Conservation (phyloP, 1,284 basidiomycete species). For the Mycosarcoma mackinlayi region DNA sequence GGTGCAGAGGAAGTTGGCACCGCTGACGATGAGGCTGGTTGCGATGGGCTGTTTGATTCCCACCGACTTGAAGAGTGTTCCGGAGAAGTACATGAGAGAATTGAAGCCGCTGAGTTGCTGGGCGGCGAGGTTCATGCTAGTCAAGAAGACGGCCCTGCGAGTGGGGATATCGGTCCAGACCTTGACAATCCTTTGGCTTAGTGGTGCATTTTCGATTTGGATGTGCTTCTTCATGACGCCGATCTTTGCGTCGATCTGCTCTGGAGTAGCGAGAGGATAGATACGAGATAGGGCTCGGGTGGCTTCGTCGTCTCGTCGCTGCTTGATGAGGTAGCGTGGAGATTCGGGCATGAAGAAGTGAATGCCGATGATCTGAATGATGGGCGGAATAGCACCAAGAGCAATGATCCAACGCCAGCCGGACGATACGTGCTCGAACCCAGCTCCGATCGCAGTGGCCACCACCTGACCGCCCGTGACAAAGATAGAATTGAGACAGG, state of each 20-base stretch:
- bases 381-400: constrained; percentile 67
- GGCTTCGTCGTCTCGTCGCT: constrained; percentile 60
- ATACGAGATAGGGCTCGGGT: constrained; percentile 56
- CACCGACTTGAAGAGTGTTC: constrained; percentile 66
- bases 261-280: constrained; percentile 60
- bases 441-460: constrained; percentile 66
- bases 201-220: constrained; percentile 35
- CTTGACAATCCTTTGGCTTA: constrained; percentile 17
- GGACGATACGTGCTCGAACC: constrained; percentile 48
- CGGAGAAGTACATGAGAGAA: constrained; percentile 68
- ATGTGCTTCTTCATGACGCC: constrained; percentile 67
- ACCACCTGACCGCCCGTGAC: constrained; percentile 70
- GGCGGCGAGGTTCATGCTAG: constrained; percentile 40
- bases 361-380: constrained; percentile 64
- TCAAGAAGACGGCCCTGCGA: constrained; percentile 41
- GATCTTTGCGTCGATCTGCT: constrained; percentile 67
- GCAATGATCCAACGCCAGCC: constrained; percentile 70
- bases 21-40: constrained; percentile 64
- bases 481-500: constrained; percentile 68
- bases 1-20: constrained; percentile 77
- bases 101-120: constrained; percentile 70
- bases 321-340: constrained; percentile 67
- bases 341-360: constrained; percentile 68
- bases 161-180: constrained; percentile 46
- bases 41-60: constrained; percentile 68